phyloP scores from a whole-genome alignment of 2,329 filamentous ascomycete species.

The Cladosporium sp. region DNA sequence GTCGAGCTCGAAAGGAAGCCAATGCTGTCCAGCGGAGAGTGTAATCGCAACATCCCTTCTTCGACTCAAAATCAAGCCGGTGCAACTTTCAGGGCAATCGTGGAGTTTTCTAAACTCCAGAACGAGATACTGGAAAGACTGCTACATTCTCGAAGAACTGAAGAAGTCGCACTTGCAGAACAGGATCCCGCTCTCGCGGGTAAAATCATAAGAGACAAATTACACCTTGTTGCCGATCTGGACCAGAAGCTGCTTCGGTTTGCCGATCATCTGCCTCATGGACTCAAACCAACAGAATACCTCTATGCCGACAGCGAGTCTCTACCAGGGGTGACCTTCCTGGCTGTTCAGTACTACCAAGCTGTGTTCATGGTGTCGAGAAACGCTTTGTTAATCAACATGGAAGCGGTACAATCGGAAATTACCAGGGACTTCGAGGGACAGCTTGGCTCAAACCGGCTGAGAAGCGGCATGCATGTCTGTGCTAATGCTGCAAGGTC shows the following conservation, averaged over 20 bases:
- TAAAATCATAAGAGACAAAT: not conserved
- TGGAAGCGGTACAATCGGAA: not conserved
- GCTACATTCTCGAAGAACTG: not conserved
- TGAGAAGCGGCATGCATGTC: conserved; percentile 7
- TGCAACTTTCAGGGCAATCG: not conserved
- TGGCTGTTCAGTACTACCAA: conserved; percentile 11
- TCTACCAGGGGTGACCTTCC: not conserved
- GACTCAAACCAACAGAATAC: conserved; percentile 4
- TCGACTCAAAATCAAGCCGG: not conserved
- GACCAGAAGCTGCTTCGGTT: not conserved
- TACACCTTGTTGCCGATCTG: conserved; percentile 2
- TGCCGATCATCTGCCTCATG: not conserved
- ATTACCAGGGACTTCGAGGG: not conserved
- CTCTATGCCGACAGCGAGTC: not conserved
- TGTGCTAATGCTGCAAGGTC: conserved; percentile 7
- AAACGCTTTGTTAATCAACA: conserved; percentile 7
- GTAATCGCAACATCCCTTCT: not conserved
- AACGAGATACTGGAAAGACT: conserved; percentile 8
- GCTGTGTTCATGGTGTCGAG: conserved; percentile 3
- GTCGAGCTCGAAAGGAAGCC: conserved; percentile 7
- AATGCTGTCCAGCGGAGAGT: conserved; percentile 4
- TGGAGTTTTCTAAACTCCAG: conserved; percentile 2
- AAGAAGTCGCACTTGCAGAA: not conserved
- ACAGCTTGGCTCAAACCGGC: not conserved
- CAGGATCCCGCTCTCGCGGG: not conserved